Conservation (phyloP, 2,329 filamentous ascomycete species). For the Aspergillus unguis region DNA sequence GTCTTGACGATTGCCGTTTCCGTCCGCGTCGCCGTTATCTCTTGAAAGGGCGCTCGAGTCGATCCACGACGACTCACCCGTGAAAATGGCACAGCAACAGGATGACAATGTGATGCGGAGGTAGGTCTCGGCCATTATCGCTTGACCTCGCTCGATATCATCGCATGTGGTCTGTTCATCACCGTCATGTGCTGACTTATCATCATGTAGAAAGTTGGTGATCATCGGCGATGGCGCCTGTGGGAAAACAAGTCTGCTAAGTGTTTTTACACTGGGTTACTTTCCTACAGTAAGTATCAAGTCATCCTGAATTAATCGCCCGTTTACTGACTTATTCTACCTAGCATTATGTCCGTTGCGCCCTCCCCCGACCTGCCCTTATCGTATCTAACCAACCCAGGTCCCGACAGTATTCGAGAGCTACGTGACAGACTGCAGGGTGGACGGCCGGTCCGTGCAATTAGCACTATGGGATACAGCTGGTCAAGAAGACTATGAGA, state of each 20-base stretch:
- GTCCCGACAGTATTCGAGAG: conserved; percentile 99
- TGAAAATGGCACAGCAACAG: conserved; percentile 39
- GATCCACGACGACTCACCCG: conserved; percentile 5
- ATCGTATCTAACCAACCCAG: conserved; percentile 42
- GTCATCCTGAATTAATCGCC: not conserved
- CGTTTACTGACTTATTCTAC: conserved; percentile 20
- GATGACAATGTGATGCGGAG: conserved; percentile 50
- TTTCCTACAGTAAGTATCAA: conserved; percentile 80
- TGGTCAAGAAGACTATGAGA: conserved; percentile 97
- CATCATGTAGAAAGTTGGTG: conserved; percentile 72
- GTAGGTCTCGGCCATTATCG: conserved; percentile 39
- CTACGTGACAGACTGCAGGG: conserved; percentile 97
- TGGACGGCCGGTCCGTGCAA: conserved; percentile 98
- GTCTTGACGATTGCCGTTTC: conserved; percentile 12
- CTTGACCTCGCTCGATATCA: not conserved
- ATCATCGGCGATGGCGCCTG: conserved; percentile 97
- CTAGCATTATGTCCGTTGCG: conserved; percentile 45
- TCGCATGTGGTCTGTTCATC: not conserved
- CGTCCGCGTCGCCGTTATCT: conserved; percentile 10
- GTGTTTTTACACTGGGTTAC: conserved; percentile 96
- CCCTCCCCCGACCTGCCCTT: not conserved
- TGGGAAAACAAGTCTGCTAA: conserved; percentile 95
- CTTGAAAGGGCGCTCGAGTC: conserved; percentile 1
- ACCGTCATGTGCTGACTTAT: conserved; percentile 17
- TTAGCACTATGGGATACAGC: conserved; percentile 99